Percentiles rank a stretch among this genome's conserved stretches.
phyloP scores from a whole-genome alignment of 768 basidiomycete species.

The Agrocybe praecox region DNA sequence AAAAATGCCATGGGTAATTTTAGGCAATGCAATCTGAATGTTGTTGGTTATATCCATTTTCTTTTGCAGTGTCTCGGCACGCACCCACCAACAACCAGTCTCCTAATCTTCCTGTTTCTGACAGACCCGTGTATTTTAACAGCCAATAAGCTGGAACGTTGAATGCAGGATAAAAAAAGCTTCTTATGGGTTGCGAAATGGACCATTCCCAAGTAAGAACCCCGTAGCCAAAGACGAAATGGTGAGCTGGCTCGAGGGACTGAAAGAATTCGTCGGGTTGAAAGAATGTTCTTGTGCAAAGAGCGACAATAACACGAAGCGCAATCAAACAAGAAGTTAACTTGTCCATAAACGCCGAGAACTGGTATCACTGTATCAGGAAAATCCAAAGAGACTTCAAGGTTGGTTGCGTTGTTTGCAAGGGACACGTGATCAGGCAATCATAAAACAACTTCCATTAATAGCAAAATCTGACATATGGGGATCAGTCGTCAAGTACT shows the following conservation, averaged over 20 bases:
- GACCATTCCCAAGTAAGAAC: conserved; percentile 97
- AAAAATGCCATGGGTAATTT: conserved; percentile 70
- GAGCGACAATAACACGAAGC: conserved; percentile 61
- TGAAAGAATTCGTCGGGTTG: conserved; percentile 99
- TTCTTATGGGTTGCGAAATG: conserved; percentile 67
- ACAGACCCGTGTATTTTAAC: conserved; percentile 57
- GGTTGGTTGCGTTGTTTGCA: neutral
- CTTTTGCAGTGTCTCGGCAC: neutral
- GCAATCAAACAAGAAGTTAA: conserved; percentile 36
- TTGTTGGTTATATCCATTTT: neutral
- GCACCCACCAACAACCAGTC: conserved; percentile 65
- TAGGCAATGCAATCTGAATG: conserved; percentile 70
- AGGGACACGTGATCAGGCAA: too few relatives aligned
- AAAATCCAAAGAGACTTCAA: too few relatives aligned
- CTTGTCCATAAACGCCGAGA: neutral
- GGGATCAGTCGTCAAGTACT: too few relatives aligned
- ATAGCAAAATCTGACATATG: too few relatives aligned
- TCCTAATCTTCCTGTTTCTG: conserved; percentile 36
- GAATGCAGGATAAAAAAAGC: conserved; percentile 78
- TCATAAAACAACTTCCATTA: too few relatives aligned
- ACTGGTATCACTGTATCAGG: too few relatives aligned
- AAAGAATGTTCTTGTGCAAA: conserved; percentile 83
- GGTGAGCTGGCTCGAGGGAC: conserved; percentile 90
- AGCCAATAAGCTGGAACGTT: conserved; percentile 81
- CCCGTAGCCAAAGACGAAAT: conserved; percentile 88